Base-by-base conservation (phyloP, 108 stramenopile species). In the Fragilaria radians region DNA sequence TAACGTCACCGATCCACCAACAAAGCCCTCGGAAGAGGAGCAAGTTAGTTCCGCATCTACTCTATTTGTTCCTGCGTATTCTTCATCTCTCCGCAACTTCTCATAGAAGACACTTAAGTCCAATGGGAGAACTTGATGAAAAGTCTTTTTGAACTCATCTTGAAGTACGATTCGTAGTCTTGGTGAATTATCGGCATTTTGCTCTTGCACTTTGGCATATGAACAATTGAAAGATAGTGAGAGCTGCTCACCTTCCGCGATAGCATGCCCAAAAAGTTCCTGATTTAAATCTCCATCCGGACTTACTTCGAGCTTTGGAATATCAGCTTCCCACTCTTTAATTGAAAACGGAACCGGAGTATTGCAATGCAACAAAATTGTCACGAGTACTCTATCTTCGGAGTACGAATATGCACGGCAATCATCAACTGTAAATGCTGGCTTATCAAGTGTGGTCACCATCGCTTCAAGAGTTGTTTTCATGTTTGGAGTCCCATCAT, bases 1-100 rank as follows among this genome's bases (percentile, higher is more conserved):
- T 48, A 87, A 65, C 7, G 67, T 68, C n/a, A 83, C 70, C 5
- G 86, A 82, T 47, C 71, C 73, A 17, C 86, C 86, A 36, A 87
- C 79, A 14, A 63, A 58, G 24, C 86, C 86, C 33, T 74, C 77
- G 9, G 52, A 31, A 9, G 68, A 48, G 1, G 61, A 77, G 53
- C 78, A 68, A 7, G 52, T 33, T 7, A 82, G 23, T 21, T 81
- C 61, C 24, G 72, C 78, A 42, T 69, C 57, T 32, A 75, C 76
- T 45, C 49, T 58, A 24, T 68, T 64, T 17, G 59, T 27, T 24
- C 61, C 56, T 21, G 70, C 54, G 27, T 32, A 48, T 17, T 70
- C 65, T 17, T 76, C 62, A 45, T 79, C 72, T 28, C 62, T 66
- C 45, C 57, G 36, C 50, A 85, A 54, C 36, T 79, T 50, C 3